Conservation (phyloP, 148 eudicot genomes). For the Vaccinium myrtillus region DNA sequence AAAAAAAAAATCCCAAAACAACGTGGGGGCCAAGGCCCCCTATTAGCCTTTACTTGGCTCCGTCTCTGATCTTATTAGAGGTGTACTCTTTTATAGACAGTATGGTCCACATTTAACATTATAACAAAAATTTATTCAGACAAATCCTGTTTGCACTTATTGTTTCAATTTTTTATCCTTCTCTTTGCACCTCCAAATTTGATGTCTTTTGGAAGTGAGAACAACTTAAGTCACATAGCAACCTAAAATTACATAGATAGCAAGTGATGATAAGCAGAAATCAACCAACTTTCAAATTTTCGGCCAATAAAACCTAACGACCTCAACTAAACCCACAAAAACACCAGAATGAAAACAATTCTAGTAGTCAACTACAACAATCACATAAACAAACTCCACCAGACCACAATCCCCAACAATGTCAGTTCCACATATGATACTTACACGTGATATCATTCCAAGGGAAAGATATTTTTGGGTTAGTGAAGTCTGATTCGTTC, state of each 20-base stretch:
- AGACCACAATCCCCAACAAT: neutral
- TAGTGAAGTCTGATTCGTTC: neutral
- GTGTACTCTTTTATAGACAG: neutral
- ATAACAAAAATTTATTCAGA: neutral
- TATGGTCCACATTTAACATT: neutral
- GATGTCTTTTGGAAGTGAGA: neutral
- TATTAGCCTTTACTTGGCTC: too few species aligned
- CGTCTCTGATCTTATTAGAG: too few species aligned
- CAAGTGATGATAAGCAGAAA: neutral
- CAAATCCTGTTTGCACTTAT: too few species aligned
- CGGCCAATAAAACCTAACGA: neutral
- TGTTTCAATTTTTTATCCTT: neutral
- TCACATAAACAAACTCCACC: neutral
- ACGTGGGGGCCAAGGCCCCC: too few species aligned
- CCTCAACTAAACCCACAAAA: neutral
- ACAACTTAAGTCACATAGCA: neutral
- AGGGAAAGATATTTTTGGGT: neutral
- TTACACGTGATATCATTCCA: neutral
- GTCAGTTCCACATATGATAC: neutral
- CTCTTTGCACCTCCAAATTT: neutral
- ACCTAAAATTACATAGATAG: neutral
- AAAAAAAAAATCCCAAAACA: too few species aligned
- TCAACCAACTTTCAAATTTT: neutral
- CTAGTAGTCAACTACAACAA: neutral
- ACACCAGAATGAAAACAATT: too few species aligned